A percentile compares a stretch with the other conserved stretches of the same genome.
phyloP scores from a whole-genome alignment of 148 eudicot species.

The Talinum fruticosum region DNA sequence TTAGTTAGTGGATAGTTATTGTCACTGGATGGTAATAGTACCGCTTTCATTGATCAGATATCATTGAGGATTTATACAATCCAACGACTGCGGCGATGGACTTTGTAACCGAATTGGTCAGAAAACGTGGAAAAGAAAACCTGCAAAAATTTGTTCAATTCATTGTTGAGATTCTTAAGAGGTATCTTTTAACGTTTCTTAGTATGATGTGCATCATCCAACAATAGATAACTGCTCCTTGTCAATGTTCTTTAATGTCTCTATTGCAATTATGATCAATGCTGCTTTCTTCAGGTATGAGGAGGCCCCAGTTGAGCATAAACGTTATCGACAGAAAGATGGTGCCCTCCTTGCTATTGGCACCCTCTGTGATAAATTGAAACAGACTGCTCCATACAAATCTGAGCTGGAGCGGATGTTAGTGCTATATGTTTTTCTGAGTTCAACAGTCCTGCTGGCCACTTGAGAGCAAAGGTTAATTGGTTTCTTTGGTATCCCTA shows the following conservation, averaged over 20 bases:
- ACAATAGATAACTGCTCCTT: background rate
- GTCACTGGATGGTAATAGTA: background rate
- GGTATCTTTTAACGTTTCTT: slow-evolving; percentile 38
- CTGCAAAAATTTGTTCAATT: slow-evolving; percentile 85
- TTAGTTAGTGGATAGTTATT: background rate
- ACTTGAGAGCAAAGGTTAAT: slow-evolving; percentile 91
- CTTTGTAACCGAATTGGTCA: slow-evolving; percentile 93
- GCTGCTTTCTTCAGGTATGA: slow-evolving; percentile 52
- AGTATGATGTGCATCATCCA: background rate
- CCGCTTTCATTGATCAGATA: slow-evolving; percentile 46
- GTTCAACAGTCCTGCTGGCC: slow-evolving; percentile 90
- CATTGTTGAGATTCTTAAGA: slow-evolving; percentile 88
- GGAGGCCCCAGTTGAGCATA: slow-evolving; percentile 60
- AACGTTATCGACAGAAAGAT: slow-evolving; percentile 91
- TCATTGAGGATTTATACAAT: slow-evolving; percentile 94
- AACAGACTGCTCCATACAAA: slow-evolving; percentile 88
- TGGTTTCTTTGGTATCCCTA: no score
- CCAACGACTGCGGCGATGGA: slow-evolving; percentile 99
- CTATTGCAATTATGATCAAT: slow-evolving; percentile 6
- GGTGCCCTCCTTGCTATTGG: slow-evolving; percentile 99
- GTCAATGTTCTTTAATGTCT: background rate
- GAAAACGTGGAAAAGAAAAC: slow-evolving; percentile 97
- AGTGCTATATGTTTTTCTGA: slow-evolving; percentile 94
- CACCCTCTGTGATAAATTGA: slow-evolving; percentile 88
- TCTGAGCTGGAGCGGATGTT: slow-evolving; percentile 93